Conservation (phyloP, 129 eudicot species). For the Helichrysum umbraculigerum region DNA sequence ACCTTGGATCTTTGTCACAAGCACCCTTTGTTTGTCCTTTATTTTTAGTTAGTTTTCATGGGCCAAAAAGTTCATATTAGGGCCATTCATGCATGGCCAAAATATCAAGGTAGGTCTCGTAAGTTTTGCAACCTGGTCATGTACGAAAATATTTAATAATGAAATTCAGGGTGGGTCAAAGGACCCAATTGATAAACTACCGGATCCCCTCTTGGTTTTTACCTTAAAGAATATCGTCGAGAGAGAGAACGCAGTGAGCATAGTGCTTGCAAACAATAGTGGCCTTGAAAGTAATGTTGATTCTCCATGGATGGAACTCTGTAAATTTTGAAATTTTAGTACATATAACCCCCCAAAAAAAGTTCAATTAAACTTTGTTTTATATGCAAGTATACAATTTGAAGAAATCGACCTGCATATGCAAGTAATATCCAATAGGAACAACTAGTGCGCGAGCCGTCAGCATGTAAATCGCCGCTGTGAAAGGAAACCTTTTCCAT, state of each 20-base stretch:
- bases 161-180: too few relatives aligned
- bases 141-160: too few relatives aligned
- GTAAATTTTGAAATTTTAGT: neutral
- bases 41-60: too few relatives aligned
- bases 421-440: conserved; percentile 31
- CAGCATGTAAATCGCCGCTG: conserved; percentile 33
- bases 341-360: neutral
- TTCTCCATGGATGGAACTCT: conserved; percentile 17
- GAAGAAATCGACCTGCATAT: conserved; percentile 28
- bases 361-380: too few relatives aligned
- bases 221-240: conserved; percentile 35
- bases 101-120: too few relatives aligned
- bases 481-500: conserved; percentile 39
- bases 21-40: too few relatives aligned
- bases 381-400: neutral
- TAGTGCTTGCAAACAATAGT: conserved; percentile 17
- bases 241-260: conserved; percentile 29
- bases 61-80: too few relatives aligned
- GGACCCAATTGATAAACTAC: too few relatives aligned
- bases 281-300: conserved; percentile 27
- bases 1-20: too few relatives aligned
- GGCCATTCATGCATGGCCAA: too few relatives aligned
- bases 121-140: too few relatives aligned
- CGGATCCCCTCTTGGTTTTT: too few relatives aligned
- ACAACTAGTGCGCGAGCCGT: conserved; percentile 24